Base-by-base conservation (phyloP, 768 basidiomycete species). In the Lactifluus piperatus region DNA sequence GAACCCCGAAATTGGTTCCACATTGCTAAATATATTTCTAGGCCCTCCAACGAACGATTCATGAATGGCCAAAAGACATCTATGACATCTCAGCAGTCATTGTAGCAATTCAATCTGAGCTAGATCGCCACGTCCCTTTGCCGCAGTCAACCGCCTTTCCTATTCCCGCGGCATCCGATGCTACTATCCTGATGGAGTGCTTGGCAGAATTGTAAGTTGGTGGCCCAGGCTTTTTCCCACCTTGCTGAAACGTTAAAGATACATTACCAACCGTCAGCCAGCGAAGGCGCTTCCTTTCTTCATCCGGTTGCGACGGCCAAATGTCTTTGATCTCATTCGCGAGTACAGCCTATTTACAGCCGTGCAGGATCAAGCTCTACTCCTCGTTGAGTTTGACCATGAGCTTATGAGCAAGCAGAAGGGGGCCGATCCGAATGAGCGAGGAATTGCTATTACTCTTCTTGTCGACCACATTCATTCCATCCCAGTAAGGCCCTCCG, bases 381-480 rank as follows among this genome's bases (percentile, higher is more conserved):
- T 93, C 11, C 82, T 99, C 2, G 87, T 99, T 13, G 92, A 98
- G 68, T 98, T 98, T 62, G 95, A 97, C 66, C 85, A 90, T 57
- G 91, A 95, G 69, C 75, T 94, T 30, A 82, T 83, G 72, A 81
- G 82, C 64, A 81, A 80, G 68, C 76, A 65, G 58, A 76, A 75
- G 63, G 70, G 71, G 6, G 79, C 75, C 0, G 71, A 73, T 29
- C 70, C 75, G 30, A 73, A 72, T 48, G 71, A 70, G 7, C 74
- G 84, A 57, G 90, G 91, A 36, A 81, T 86, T 37, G 94, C 94
- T 0, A 92, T 98, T 60, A 80, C 80, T 32, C 68, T 99, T 55
- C 78, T 99, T 27, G 94, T 97, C 16, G 86, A 97, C 63, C 92
- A 98, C 67, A 89, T 90, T 0, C 91, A 98, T 68, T 95, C 95